These are phyloP conservation scores for Camelina sativa DNA, from an alignment of 345 rosid species.

Conservation along the genomic window DNA sequence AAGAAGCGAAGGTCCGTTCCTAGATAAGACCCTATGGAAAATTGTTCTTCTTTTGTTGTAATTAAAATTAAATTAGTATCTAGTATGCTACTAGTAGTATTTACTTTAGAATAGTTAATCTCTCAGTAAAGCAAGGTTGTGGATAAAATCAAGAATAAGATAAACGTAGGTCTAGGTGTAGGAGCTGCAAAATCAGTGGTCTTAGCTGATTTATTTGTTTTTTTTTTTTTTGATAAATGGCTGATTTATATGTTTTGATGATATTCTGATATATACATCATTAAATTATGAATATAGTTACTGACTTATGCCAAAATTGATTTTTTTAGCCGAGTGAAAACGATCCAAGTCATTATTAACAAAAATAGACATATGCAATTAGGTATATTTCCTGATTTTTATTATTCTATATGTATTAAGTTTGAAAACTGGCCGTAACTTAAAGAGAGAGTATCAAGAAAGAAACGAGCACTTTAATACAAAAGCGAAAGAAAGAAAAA, in stretches of 20 bases:
- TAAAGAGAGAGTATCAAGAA: conserved; percentile 13
- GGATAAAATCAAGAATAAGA: conserved; percentile 27
- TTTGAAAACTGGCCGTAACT: not conserved
- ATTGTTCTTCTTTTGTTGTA: conserved; percentile 18
- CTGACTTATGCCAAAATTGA: conserved; percentile 6
- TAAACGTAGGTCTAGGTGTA: conserved; percentile 27
- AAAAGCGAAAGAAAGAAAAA: conserved; percentile 2
- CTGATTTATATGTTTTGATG: not conserved
- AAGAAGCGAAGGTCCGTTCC: conserved; percentile 24
- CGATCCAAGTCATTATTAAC: not conserved
- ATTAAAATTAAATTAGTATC: conserved; percentile 19
- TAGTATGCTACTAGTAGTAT: not conserved
- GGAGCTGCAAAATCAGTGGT: conserved; percentile 22
- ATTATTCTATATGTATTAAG: not conserved
- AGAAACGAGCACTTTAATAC: conserved; percentile 17
- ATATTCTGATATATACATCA: conserved; percentile 7
- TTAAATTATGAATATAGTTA: not conserved
- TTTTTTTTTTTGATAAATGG: no score
- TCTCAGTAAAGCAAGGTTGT: conserved; percentile 32
- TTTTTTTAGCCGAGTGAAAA: not conserved
- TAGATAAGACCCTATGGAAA: conserved; percentile 21
- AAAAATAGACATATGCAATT: not conserved
- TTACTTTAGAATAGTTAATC: conserved; percentile 33
- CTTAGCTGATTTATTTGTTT: not conserved
- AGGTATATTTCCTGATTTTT: not conserved